These are phyloP conservation scores for Phytopythium mirpurense DNA, from an alignment of 352 stramenopile species.

Conservation along the genomic window DNA sequence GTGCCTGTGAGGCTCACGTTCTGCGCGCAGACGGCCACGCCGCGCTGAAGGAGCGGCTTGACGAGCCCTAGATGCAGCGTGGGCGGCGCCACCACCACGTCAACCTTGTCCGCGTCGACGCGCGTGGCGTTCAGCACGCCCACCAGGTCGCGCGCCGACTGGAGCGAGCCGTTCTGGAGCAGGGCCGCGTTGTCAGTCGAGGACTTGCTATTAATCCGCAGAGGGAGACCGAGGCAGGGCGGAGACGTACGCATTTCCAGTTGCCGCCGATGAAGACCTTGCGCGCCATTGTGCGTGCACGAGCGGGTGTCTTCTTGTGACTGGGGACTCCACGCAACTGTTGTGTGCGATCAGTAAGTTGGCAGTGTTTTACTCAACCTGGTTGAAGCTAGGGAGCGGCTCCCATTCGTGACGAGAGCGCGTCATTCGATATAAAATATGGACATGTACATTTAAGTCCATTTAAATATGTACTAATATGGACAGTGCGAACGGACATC, in stretches of 20 bases:
- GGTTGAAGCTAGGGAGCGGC: conserved; percentile 15
- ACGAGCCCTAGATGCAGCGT: conserved; percentile 61
- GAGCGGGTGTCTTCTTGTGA: not conserved
- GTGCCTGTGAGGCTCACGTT: conserved; percentile 80
- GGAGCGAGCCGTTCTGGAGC: conserved; percentile 61
- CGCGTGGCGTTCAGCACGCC: conserved; percentile 78
- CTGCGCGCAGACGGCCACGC: conserved; percentile 70
- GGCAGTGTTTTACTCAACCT: not conserved
- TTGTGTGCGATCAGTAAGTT: no score
- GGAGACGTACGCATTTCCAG: conserved; percentile 88
- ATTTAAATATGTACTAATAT: no score
- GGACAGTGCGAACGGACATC: no score
- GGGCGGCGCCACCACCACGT: conserved; percentile 78
- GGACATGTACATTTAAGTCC: no score
- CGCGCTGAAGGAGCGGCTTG: conserved; percentile 41
- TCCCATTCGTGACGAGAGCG: no score
- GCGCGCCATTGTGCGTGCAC: conserved; percentile 31
- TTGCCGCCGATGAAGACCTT: conserved; percentile 92
- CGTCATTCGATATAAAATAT: no score
- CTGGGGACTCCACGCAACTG: no score
- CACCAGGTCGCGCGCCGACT: conserved; percentile 84
- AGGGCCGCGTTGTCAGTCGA: no score
- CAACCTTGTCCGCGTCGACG: conserved; percentile 52
- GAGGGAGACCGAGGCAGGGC: not conserved
- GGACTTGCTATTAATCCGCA: no score